Percentiles rank a stretch among this genome's conserved stretches.
Conservation (phyloP, 495 filamentous ascomycete species). For the Chaetomidium leptoderma region DNA sequence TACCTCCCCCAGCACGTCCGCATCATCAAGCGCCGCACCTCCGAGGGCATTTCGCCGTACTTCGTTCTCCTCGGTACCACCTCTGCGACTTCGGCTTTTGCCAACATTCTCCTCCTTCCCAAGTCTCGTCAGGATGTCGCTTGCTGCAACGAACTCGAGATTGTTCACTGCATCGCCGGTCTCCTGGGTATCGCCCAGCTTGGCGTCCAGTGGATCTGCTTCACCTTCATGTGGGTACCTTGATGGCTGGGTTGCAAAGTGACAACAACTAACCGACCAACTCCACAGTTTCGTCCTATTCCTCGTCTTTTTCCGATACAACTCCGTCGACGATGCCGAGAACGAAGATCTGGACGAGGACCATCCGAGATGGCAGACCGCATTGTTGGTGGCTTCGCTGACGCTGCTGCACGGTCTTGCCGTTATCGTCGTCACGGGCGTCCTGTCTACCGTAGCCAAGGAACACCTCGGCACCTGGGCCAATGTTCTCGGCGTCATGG, state of each 20-base stretch:
- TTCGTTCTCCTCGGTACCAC: constrained; percentile 90
- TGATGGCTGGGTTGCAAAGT: background rate
- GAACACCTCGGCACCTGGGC: constrained; percentile 67
- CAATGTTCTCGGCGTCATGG: constrained; percentile 72
- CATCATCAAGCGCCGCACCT: constrained; percentile 79
- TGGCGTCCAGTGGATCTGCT: constrained; percentile 85
- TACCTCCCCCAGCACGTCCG: constrained; percentile 93
- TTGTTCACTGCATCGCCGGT: constrained; percentile 77
- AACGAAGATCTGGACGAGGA: constrained; percentile 30
- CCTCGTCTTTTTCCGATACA: constrained; percentile 73
- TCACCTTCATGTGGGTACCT: constrained; percentile 76
- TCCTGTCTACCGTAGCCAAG: constrained; percentile 56
- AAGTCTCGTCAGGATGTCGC: constrained; percentile 70
- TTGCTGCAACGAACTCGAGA: constrained; percentile 77
- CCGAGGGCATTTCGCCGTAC: constrained; percentile 92
- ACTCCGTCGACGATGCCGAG: constrained; percentile 49
- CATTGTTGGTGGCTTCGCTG: constrained; percentile 62
- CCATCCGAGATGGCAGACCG: constrained; percentile 66
- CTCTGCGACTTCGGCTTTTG: constrained; percentile 78
- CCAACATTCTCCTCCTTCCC: constrained; percentile 82
- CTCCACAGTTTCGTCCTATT: constrained; percentile 69
- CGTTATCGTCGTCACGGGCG: constrained; percentile 60
- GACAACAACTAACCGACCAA: background rate
- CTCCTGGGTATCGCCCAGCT: constrained; percentile 85
- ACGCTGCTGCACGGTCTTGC: constrained; percentile 68